Evolutionary conservation across 1,284 basidiomycete genomes (phyloP).

Genomic region (Farysia itapuensis): DNA sequence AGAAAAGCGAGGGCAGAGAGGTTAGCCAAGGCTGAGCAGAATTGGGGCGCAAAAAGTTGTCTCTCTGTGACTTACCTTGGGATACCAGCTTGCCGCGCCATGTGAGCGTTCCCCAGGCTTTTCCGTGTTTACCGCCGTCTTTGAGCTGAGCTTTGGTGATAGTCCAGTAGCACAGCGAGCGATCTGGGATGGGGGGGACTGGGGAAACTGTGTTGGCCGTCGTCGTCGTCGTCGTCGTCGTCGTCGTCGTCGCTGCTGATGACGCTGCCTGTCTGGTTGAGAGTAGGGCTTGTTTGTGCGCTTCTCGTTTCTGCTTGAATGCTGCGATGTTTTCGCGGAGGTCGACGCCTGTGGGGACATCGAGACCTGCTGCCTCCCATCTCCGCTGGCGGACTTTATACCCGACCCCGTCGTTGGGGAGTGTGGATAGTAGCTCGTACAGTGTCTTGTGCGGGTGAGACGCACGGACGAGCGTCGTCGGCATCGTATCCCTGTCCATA

Average conservation of each 20-base stretch:
- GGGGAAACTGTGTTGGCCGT: too few relatives aligned
- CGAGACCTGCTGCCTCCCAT: conserved; percentile 39
- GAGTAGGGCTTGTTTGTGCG: background rate
- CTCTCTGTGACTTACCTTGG: too few relatives aligned
- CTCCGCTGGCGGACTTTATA: conserved; percentile 20
- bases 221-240: background rate
- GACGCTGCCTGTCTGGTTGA: too few relatives aligned
- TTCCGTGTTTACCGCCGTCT: conserved; percentile 42
- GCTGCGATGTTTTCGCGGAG: conserved; percentile 9
- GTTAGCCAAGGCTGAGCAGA: too few relatives aligned
- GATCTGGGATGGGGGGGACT: too few relatives aligned
- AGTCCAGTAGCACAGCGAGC: conserved; percentile 38
- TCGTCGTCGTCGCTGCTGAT: too few relatives aligned
- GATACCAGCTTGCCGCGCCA: conserved; percentile 50
- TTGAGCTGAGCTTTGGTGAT: conserved; percentile 40
- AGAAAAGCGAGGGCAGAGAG: too few relatives aligned
- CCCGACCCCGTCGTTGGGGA: conserved; percentile 42
- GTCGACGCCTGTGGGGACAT: conserved; percentile 9
- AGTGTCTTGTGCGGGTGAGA: conserved; percentile 33
- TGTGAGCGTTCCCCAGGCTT: conserved; percentile 41
- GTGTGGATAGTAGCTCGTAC: conserved; percentile 33
- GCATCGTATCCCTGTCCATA: conserved; percentile 15
- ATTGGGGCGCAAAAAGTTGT: too few relatives aligned
- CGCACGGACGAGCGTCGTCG: conserved; percentile 10
- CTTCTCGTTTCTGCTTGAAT: background rate